Evolutionary conservation across 2,329 filamentous ascomycete genomes (phyloP).

Genomic region (Cladosporium austrohemisphaericum): DNA sequence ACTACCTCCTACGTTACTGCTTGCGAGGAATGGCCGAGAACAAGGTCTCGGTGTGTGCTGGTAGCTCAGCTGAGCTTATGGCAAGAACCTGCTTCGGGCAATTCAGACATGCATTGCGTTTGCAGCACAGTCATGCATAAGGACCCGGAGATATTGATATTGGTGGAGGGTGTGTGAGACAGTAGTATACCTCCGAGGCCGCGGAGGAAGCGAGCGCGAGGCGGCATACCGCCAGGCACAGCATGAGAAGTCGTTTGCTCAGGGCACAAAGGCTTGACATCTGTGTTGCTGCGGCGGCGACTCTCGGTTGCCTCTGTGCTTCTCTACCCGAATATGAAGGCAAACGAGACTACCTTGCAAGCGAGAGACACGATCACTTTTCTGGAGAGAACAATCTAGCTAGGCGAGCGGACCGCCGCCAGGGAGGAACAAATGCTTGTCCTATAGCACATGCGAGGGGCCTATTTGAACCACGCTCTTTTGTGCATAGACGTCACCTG

Average conservation of each 20-base stretch:
- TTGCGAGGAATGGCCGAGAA: too few species aligned
- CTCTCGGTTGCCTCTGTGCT: too few species aligned
- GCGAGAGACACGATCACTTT: too few species aligned
- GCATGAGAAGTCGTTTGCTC: not conserved
- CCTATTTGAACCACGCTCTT: too few species aligned
- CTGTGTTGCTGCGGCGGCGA: too few species aligned
- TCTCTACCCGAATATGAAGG: too few species aligned
- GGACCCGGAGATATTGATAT: conserved; percentile 1
- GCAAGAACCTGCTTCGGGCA: not conserved
- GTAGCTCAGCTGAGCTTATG: not conserved
- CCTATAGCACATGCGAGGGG: not conserved
- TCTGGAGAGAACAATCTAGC: too few species aligned
- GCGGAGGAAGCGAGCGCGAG: not conserved
- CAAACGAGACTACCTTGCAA: too few species aligned
- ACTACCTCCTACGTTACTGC: too few species aligned
- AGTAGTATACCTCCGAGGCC: not conserved
- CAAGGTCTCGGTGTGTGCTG: too few species aligned
- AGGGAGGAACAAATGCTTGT: not conserved
- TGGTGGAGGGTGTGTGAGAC: conserved; percentile 10
- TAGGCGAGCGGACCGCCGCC: not conserved
- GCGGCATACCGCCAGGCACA: not conserved
- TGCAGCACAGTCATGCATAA: conserved; percentile 4
- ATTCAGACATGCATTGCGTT: conserved; percentile 2
- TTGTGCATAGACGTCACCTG: too few species aligned
- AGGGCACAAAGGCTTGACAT: too few species aligned